Evolutionary conservation across 176 grass and related monocot species (phyloP).

Genomic region (Carex pumila): DNA sequence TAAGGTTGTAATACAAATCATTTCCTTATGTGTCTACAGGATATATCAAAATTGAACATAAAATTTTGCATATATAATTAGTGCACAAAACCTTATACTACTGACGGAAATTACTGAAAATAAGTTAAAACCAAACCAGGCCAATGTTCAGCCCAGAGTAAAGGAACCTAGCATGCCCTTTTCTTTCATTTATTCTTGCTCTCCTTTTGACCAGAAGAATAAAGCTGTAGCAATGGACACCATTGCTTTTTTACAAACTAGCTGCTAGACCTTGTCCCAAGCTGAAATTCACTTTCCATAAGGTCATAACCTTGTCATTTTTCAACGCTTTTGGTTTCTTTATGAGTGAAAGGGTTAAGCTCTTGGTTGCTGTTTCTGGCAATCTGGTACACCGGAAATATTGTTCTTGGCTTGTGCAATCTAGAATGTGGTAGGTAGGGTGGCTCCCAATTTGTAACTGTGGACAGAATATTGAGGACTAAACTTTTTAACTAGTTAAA

Average conservation of each 20-base stretch:
- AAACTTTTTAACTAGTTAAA: not conserved
- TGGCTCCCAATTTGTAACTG: slow-evolving; percentile 4
- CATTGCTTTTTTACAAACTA: not conserved
- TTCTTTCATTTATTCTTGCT: not conserved
- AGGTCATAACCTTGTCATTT: not conserved
- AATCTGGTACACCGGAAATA: not conserved
- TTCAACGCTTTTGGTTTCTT: not conserved
- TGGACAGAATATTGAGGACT: not conserved
- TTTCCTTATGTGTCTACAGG: not conserved
- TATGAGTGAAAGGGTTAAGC: not conserved
- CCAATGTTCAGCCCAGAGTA: not conserved
- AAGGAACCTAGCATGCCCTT: not conserved
- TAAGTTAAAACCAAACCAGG: not conserved
- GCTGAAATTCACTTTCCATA: not conserved
- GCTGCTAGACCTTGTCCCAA: not conserved
- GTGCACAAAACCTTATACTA: not conserved
- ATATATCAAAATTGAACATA: not conserved
- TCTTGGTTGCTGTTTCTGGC: not conserved
- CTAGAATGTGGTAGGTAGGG: not conserved
- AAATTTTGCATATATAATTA: not conserved
- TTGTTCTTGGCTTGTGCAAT: not conserved
- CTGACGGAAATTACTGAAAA: not conserved
- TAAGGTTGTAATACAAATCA: not conserved
- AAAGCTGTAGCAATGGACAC: not conserved
- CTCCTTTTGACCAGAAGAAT: not conserved